phyloP scores from a whole-genome alignment of 2,329 filamentous ascomycete genomes.

The Myriosclerotinia duriaeana region DNA sequence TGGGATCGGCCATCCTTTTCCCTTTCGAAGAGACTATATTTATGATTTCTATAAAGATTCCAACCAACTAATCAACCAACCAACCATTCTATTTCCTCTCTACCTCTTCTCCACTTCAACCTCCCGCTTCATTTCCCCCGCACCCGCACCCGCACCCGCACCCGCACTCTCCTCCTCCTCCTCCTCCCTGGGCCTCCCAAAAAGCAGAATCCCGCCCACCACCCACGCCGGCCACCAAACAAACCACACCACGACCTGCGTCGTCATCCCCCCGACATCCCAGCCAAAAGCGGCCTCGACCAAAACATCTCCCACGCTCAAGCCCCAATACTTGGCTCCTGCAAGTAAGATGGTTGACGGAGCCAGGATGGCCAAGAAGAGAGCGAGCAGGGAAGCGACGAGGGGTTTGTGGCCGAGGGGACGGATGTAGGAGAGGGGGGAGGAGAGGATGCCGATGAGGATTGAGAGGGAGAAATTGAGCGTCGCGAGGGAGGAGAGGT shows the following conservation, averaged over 20 bases:
- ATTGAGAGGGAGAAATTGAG: conserved; percentile 93
- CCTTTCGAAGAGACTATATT: not conserved
- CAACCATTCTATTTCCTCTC: too few species aligned
- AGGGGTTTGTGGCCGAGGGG: conserved; percentile 47
- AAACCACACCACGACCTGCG: conserved; percentile 85
- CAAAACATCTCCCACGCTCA: conserved; percentile 58
- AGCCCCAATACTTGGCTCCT: conserved; percentile 49
- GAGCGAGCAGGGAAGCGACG: conserved; percentile 46
- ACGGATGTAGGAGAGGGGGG: conserved; percentile 74
- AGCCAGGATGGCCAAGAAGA: conserved; percentile 59
- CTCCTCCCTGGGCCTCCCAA: conserved; percentile 43
- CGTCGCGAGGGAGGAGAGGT: conserved; percentile 86
- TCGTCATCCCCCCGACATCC: conserved; percentile 88
- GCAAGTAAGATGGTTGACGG: conserved; percentile 57
- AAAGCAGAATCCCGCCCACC: conserved; percentile 57
- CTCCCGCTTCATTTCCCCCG: not conserved
- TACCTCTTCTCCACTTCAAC: not conserved
- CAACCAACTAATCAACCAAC: not conserved
- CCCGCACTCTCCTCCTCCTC: not conserved
- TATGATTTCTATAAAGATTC: not conserved
- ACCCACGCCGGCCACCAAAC: conserved; percentile 96
- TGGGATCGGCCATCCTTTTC: too few species aligned
- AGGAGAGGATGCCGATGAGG: conserved; percentile 74
- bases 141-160: not conserved
- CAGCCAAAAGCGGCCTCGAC: conserved; percentile 79